Evolutionary conservation across 73 alveolate species (phyloP), one percentile per base, ranked within the genome.

Genomic region (Paramecium biaurelia): DNA sequence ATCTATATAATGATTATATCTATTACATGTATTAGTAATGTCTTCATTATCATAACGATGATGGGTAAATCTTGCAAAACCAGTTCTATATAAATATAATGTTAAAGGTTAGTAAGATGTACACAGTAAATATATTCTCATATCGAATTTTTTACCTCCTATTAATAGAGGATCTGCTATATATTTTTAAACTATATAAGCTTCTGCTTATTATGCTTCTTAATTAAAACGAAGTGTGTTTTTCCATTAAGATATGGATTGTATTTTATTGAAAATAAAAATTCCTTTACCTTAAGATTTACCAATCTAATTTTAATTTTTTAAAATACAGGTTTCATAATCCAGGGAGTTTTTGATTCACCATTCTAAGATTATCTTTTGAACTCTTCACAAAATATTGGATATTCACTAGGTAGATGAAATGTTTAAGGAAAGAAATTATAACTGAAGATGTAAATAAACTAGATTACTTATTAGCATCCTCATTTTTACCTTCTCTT

Each of bases 131-230:
- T 99, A 99, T 30, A 99, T 96, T 93, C 99, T 98, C 99, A 99
- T 94, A 96, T 99, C 99, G 92, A 98, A 95, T 85, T 99, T 99
- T 97, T 99, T 99, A n/a, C 99, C 99, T 10, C 99, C 99, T 58
- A 99, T 96, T 93, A 99, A 97, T 32, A 99, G 96, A 18, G 99
- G 99, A 88, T 98, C 98, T 42, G 96, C 96, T 21, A 98, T 98
- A 94, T 99, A 98, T 93, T 98, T 67, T 70, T 92, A 93, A 23
- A 94, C 97, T 84, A 85, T 85, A 76, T 82, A 85, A 23, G 92
- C 86, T 20, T 93, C 95, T 8, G 90, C 96, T 47, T 97, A 95
- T 14, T 99, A 98, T 85, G 97, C 96, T 76, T 98, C 99, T 85
- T 99, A 99, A 70, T 98, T 98, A 93, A 99, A 98, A 92, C 99